Evolutionary conservation across 2,329 filamentous ascomycete species (phyloP).

Genomic region (Penicillium paneum): DNA sequence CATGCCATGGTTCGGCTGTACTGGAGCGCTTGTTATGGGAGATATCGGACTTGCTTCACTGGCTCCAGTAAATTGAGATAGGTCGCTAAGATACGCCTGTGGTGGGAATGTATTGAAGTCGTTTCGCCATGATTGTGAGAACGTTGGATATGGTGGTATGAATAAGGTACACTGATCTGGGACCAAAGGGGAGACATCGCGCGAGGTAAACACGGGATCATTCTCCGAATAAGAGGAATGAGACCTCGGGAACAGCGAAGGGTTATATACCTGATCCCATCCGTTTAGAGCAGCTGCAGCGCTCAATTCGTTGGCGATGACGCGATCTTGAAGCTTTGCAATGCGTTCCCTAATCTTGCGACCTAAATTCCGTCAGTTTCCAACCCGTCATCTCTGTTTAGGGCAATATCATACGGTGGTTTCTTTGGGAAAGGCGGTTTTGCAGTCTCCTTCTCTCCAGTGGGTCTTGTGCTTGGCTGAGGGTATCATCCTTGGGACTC

Average conservation of each 20-base stretch:
- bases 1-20: background rate
- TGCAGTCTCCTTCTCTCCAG: slow-evolving; percentile 32
- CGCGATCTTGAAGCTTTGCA: slow-evolving; percentile 35
- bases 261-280: slow-evolving; percentile 25
- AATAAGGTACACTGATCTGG: slow-evolving; percentile 8
- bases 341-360: slow-evolving; percentile 36
- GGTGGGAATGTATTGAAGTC: background rate
- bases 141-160: background rate
- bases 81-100: background rate
- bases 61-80: background rate
- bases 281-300: slow-evolving; percentile 29
- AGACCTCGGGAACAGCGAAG: slow-evolving; percentile 8
- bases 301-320: slow-evolving; percentile 34
- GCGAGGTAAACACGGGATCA: background rate
- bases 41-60: background rate
- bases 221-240: slow-evolving; percentile 6
- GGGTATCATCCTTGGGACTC: slow-evolving; percentile 6
- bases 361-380: slow-evolving; percentile 15
- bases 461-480: slow-evolving; percentile 27
- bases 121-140: slow-evolving; percentile 1
- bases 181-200: background rate
- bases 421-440: slow-evolving; percentile 34
- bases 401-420: slow-evolving; percentile 26
- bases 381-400: too few relatives aligned
- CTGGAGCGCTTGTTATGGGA: background rate